Base-by-base conservation (phyloP, 208 protist species). In the Crithidia mellificae region DNA sequence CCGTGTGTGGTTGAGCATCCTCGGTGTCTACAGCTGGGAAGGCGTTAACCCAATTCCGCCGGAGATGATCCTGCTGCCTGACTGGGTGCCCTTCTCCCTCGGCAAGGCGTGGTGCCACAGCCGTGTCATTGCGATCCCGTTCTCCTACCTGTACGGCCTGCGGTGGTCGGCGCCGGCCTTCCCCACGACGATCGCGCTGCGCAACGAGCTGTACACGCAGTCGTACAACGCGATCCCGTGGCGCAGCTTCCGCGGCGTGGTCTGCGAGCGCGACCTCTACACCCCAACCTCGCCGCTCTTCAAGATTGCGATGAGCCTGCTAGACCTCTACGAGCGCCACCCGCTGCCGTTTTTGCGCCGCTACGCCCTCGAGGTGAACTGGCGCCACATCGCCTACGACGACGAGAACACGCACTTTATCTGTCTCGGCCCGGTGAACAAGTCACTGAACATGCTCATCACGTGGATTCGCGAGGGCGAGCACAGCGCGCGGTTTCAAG, bases 381-480 rank as follows among this genome's bases (percentile, higher is more conserved):
- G 95, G 76, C 84, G 90, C 24, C 94, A 98, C 72, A 97, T 99
- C 34, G 81, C 83, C 34, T 97, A 96, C 53, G 98, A 99, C 65
- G 98, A 98, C 80, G 88, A 93, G 56, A 95, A 90, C 73, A 99
- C 98, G 15, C 91, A 98, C 69, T 98, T 96, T 62, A 97, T 99
- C 49, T 94, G 92, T 68, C 96, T 99, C 56, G 98, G 98, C 14
- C 98, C 98, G 11, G 95, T 99, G 17, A 98, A 98, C 78, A 98
- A 99, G 79, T 72, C 83, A 19, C 75, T 99, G 14, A 98, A 99
- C 84, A 98, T 99, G 97, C 83, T 99, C 27, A 78, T 84, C 58
- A 95, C 89, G 53, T 99, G 88, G 90, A 81, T 95, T 49, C 80
- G 81, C 46, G 90, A 98, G 63, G 96, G 96, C 34, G 77, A 88